Conservation (phyloP, 176 grass and related monocot species). For the sorghum (Sorghum bicolor) region Sorghum_bicolor_NCBIv3 NC_012873.2:9312501-9313000, state of each 20-base stretch:
- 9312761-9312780: slow-evolving; percentile 33
- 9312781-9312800: slow-evolving; percentile 32
- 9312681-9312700: background rate
- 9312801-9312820: slow-evolving; percentile 45
- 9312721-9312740: background rate
- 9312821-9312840: slow-evolving; percentile 36
- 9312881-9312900: slow-evolving; percentile 59
- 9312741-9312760: slow-evolving; percentile 48
- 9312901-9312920: slow-evolving; percentile 38
- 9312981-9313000: background rate
- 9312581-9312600: too few relatives aligned
- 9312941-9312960: background rate
- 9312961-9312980: background rate
- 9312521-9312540: background rate
- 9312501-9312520: slow-evolving; percentile 18
- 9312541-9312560: too few relatives aligned
- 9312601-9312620: too few relatives aligned
- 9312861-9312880: slow-evolving; percentile 40
- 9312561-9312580: too few relatives aligned
- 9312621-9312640: too few relatives aligned
- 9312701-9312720: too few relatives aligned
- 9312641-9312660: too few relatives aligned
- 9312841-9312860: slow-evolving; percentile 53
- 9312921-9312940: slow-evolving; percentile 45
- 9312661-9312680: too few relatives aligned